Conservation (phyloP, 495 filamentous ascomycete genomes). For the Aspergillus homomorphus region DNA sequence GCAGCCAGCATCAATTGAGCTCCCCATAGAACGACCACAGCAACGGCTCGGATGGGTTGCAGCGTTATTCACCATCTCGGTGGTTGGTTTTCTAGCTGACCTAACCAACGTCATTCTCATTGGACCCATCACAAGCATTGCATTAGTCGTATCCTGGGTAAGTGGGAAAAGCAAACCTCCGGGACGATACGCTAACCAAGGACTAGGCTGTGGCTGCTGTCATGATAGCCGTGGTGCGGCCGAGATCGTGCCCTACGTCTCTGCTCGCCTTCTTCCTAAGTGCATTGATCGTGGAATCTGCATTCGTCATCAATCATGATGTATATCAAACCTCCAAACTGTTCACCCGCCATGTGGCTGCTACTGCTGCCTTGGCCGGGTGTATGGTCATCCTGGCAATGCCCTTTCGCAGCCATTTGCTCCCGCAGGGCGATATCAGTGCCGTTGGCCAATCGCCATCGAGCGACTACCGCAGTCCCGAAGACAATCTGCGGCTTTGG, state of each 20-base stretch:
- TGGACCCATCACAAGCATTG: conserved; percentile 19
- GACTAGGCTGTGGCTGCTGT: conserved; percentile 42
- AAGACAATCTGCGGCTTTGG: conserved; percentile 75
- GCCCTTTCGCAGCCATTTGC: conserved; percentile 63
- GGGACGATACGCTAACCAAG: conserved; percentile 1
- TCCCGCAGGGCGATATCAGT: conserved; percentile 61
- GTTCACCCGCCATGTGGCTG: conserved; percentile 39
- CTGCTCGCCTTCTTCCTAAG: conserved; percentile 33
- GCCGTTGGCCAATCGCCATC: conserved; percentile 55
- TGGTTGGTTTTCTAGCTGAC: conserved; percentile 40
- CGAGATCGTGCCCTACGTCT: conserved; percentile 39
- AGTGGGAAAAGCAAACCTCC: conserved; percentile 8
- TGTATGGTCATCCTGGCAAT: conserved; percentile 60
- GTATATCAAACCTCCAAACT: conserved; percentile 25
- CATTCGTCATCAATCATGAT: conserved; percentile 29
- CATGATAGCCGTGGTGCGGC: conserved; percentile 47
- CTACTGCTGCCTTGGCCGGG: conserved; percentile 38
- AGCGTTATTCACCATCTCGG: conserved; percentile 39
- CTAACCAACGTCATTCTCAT: conserved; percentile 37
- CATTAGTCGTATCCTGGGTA: conserved; percentile 49
- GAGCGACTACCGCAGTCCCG: conserved; percentile 66
- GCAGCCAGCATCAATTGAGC: conserved; percentile 33
- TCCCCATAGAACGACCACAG: conserved; percentile 24
- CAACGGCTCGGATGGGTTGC: conserved; percentile 32
- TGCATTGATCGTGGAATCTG: conserved; percentile 40